Evolutionary conservation across 768 basidiomycete species (phyloP), one percentile per base, ranked within the genome.

Genomic region (Paxillus rubicundulus): DNA sequence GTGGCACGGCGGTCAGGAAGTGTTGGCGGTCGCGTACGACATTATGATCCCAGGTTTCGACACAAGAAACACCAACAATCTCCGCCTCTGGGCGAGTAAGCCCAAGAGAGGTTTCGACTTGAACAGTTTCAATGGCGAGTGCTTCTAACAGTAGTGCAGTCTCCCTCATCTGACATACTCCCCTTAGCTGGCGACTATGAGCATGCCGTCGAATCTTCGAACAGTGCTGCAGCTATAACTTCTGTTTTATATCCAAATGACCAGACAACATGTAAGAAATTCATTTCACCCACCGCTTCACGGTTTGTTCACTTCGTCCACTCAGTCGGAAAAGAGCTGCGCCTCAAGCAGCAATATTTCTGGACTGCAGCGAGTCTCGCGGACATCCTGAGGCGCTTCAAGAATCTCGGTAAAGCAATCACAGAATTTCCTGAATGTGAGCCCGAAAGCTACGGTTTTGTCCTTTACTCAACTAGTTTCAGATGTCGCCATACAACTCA

Each of bases 291-390:
- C 30, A 18, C 21, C 0, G 0, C 8, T 21, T 50, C 12, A 21
- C 30, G 16, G 5, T 17, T 38, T 36, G 40, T 44, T 48, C 32
- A 18, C 9, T 48, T 39, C 50, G 16, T 10, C 44, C 38, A n/a
- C 55, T 20, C 54, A 89, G 89, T 89, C 52, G 91, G 91, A 50
- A 92, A 92, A 63, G 90, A 92, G 66, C 72, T 92, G 20, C 85
- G 96, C 50, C 78, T 98, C 59, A 95, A 96, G 75, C 96, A 98
- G 62, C 96, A 99, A 74, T 95, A 95, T 73, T 91, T 97, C 74
- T 89, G 92, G 92, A 92, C 91, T 38, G 85, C 89, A 44, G 89
- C 94, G 27, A 87, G 86, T 67, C 77, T 94, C 44, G 81, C 83
- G 44, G 96, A 98, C 65, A 97, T 98, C 65, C 64, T 96, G 44